A percentile compares a stretch with the other conserved stretches of the same genome.
Evolutionary conservation across 345 rosid genomes (phyloP).

Genomic region (Firmiana major): DNA sequence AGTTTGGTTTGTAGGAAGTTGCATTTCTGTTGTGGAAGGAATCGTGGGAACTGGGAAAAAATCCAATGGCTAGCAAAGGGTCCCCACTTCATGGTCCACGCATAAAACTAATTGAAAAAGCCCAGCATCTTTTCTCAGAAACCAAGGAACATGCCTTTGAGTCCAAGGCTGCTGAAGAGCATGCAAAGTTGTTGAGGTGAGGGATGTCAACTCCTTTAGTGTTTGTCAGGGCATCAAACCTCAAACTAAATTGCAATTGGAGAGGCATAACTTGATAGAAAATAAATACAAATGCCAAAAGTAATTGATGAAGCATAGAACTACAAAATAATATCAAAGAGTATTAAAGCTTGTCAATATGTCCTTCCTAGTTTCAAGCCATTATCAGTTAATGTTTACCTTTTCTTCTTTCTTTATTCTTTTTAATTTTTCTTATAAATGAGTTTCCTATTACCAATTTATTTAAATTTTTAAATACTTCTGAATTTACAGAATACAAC

Average conservation of each 20-base stretch:
- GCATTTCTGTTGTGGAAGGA: slow-evolving; percentile 95
- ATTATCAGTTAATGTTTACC: background rate
- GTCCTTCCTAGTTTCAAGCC: background rate
- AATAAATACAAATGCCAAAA: background rate
- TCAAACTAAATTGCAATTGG: slow-evolving; percentile 1
- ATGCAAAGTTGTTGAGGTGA: slow-evolving; percentile 87
- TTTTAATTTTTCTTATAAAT: background rate
- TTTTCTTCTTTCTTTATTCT: background rate
- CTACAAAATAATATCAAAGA: background rate
- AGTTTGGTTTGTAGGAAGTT: slow-evolving; percentile 58
- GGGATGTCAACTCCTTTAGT: slow-evolving; percentile 9
- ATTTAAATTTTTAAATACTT: background rate
- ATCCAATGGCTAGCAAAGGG: slow-evolving; percentile 97
- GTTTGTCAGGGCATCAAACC: slow-evolving; percentile 6
- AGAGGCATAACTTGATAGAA: background rate
- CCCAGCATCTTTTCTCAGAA: slow-evolving; percentile 68
- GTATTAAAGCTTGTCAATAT: background rate
- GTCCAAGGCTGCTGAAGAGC: slow-evolving; percentile 98
- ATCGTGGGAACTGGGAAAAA: slow-evolving; percentile 87
- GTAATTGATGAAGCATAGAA: background rate
- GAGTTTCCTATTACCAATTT: slow-evolving; percentile 7
- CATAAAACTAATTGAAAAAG: slow-evolving; percentile 78
- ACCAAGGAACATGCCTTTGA: slow-evolving; percentile 92
- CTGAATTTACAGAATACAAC: slow-evolving; percentile 65
- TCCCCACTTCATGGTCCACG: slow-evolving; percentile 98